Evolutionary conservation across 2,329 filamentous ascomycete species (phyloP).

Genomic region (Nigrograna mackinnonii): DNA sequence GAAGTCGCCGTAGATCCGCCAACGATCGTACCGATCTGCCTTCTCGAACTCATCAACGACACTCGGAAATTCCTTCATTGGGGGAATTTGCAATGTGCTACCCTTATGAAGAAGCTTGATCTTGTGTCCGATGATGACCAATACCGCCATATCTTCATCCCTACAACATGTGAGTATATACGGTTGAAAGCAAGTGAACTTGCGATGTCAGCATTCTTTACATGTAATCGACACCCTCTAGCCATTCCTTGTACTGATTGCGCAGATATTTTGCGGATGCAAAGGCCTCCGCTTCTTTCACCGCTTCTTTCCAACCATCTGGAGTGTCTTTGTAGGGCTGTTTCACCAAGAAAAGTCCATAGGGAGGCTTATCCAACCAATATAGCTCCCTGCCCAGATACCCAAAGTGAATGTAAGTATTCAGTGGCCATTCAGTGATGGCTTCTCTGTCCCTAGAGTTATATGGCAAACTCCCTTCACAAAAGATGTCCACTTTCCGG

Average conservation of each 20-base stretch:
- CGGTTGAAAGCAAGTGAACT: no score
- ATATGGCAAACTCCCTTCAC: background rate
- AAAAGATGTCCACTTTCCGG: background rate
- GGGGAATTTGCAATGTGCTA: no score
- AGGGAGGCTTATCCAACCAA: background rate
- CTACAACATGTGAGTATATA: no score
- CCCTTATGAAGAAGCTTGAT: background rate
- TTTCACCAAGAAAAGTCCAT: background rate
- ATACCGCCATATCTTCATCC: no score
- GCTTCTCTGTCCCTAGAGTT: background rate
- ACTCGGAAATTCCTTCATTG: no score
- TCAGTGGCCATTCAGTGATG: background rate
- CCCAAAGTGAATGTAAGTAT: background rate
- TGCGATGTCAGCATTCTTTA: no score
- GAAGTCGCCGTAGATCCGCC: background rate
- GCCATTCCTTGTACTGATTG: background rate
- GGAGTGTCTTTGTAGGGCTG: constrained; percentile 1
- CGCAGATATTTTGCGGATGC: background rate
- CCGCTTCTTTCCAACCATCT: background rate
- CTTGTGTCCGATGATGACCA: no score
- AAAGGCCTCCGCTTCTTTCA: background rate
- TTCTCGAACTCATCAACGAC: no score
- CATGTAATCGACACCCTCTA: background rate
- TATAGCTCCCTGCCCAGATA: no score
- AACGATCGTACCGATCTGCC: background rate